Evolutionary conservation across 192 early-diverging fungal species (phyloP), one percentile per base, ranked within the genome.

Genomic region (Umbelopsis sp.): DNA sequence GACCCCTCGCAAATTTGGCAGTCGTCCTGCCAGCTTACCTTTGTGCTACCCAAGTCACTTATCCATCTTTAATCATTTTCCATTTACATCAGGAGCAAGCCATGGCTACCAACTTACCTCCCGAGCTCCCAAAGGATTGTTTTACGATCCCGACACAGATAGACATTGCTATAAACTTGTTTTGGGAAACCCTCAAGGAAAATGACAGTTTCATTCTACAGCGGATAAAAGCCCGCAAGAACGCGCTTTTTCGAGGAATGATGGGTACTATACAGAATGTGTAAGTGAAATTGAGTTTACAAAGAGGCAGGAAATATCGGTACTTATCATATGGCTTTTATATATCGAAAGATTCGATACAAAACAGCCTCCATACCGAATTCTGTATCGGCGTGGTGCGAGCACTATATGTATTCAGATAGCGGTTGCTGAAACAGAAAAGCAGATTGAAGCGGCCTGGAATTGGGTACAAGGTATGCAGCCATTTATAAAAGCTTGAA

Each of bases 181-280:
- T 92, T 70, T 94, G 91, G 87, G 84, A 84, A 49, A 87, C 89
- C 26, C 75, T 91, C n/a, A 80, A 83, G 66, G 69, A 82, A 36
- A 85, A 86, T 20, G 84, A 87, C 21, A 75, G 86, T 77, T 90
- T 92, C 81, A 82, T 90, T 24, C 82, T 93, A 32, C 92, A 94
- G 77, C 87, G 86, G 70, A 89, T 88, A 41, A 84, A 83, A 50
- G 77, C 85, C 21, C 80, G 86, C n/a, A 80, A 82, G 43, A 89
- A 80, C 45, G 78, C 83, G 45, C 79, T 94, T 68, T 71, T 92
- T 65, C 82, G 86, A 62, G 89, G 85, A 65, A 82, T 98, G 22
- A 83, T 95, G 66, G 91, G 91, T 10, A 97, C 95, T 21, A 92
- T 98, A 67, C 96, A 97, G 68, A 97, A 96, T 80, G 95, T 98